Conservation (phyloP, 352 stramenopile genomes). For the Phytophthora pinifolia region DNA sequence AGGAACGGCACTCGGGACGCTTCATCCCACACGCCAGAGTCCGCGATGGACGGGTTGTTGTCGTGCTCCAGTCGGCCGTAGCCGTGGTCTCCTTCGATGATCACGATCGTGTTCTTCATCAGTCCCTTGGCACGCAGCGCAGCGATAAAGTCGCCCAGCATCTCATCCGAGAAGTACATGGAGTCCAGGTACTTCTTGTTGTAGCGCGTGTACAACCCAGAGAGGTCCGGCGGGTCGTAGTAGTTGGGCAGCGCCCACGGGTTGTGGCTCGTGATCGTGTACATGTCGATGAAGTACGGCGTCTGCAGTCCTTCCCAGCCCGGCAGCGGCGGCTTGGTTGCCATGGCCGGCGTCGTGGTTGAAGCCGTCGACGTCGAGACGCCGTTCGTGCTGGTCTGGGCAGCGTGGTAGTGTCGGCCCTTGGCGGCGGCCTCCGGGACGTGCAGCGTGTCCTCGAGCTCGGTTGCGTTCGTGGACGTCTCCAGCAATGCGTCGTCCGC, state of each 20-base stretch:
- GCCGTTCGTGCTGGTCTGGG: slow-evolving; percentile 6
- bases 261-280: slow-evolving; percentile 76
- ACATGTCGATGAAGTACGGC: slow-evolving; percentile 82
- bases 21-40: slow-evolving; percentile 70
- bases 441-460: slow-evolving; percentile 9
- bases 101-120: slow-evolving; percentile 76
- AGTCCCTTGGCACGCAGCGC: slow-evolving; percentile 49
- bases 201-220: slow-evolving; percentile 56
- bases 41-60: slow-evolving; percentile 63
- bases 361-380: slow-evolving; percentile 5
- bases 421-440: slow-evolving; percentile 23
- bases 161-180: slow-evolving; percentile 72
- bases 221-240: slow-evolving; percentile 50
- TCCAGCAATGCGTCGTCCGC: not conserved
- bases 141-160: slow-evolving; percentile 61
- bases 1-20: slow-evolving; percentile 62
- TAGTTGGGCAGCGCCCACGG: slow-evolving; percentile 53
- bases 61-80: slow-evolving; percentile 69
- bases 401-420: slow-evolving; percentile 26
- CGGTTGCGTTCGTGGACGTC: slow-evolving; percentile 12
- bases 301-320: slow-evolving; percentile 62
- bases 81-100: slow-evolving; percentile 69
- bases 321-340: slow-evolving; percentile 24
- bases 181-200: slow-evolving; percentile 73
- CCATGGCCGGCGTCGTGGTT: slow-evolving; percentile 1